Base-by-base conservation (phyloP, 2,329 filamentous ascomycete species). In the Microdochium paspali region DNA sequence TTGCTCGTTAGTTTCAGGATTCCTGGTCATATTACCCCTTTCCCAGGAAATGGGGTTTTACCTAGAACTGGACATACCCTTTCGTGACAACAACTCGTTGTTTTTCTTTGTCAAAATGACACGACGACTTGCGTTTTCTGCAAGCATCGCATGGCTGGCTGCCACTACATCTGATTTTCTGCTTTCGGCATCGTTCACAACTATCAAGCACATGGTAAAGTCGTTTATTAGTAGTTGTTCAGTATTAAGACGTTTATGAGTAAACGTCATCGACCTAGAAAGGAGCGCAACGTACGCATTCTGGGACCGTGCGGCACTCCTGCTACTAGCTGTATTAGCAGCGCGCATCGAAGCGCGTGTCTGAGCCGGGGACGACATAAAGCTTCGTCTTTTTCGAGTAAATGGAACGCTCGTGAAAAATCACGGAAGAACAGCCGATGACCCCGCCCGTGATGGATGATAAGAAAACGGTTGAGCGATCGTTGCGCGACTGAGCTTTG, bases 31-130 rank as follows among this genome's bases (percentile, higher is more conserved):
- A n/a, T n/a, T n/a, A n/a, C n/a, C n/a, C n/a, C n/a, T n/a, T n/a
- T n/a, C n/a, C n/a, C n/a, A n/a, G n/a, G n/a, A n/a, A n/a, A n/a
- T n/a, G n/a, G n/a, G n/a, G n/a, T n/a, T n/a, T n/a, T n/a, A n/a
- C n/a, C n/a, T n/a, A n/a, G n/a, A n/a, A n/a, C n/a, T n/a, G n/a
- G n/a, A n/a, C 58, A 47, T 53, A 72, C 71, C 68, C 68, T 58
- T 63, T 62, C 13, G 71, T 72, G 3, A 76, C 71, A 3, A 75
- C 55, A 13, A 76, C 61, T 51, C 74, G 74, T 45, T 73, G 68
- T 31, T 72, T 67, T n/a, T 64, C 62, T 32, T 72, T 67, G 49
- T 72, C 67, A 45, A 72, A 72, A 5, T 60, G 58, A 47, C 70
- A 72, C 1, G 59, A 50, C 18, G 69, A 55, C n/a, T 65, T 66